These are phyloP conservation scores for Sporobolomyces pararoseus DNA, from an alignment of 768 basidiomycete genomes.

Conservation along the genomic window DNA sequence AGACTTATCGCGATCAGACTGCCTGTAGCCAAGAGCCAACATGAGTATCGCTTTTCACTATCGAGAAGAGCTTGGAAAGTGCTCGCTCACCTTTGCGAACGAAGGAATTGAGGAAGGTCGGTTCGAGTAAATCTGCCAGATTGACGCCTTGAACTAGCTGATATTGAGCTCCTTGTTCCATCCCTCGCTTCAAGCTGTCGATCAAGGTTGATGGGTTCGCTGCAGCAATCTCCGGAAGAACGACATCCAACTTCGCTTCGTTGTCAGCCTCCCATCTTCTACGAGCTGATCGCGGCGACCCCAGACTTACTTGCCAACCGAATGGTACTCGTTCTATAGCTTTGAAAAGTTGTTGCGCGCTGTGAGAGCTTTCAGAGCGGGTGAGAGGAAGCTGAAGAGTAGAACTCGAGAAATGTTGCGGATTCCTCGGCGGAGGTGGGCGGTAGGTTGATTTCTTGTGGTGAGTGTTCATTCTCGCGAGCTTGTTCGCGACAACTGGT, in stretches of 20 bases:
- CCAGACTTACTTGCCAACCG: conserved; percentile 32
- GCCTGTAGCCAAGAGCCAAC: background rate
- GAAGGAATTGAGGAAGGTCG: conserved; percentile 20
- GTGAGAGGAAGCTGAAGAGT: background rate
- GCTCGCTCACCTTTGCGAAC: conserved; percentile 12
- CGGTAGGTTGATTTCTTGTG: conserved; percentile 32
- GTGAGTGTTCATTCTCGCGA: conserved; percentile 42
- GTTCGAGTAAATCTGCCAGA: conserved; percentile 28
- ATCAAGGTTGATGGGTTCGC: background rate
- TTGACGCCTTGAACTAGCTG: conserved; percentile 18
- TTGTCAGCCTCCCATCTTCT: background rate
- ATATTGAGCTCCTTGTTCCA: background rate
- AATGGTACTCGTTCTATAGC: conserved; percentile 25
- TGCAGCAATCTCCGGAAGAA: conserved; percentile 8
- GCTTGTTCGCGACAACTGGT: too few relatives aligned
- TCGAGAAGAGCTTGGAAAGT: background rate
- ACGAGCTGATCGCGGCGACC: background rate
- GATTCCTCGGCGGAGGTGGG: conserved; percentile 2
- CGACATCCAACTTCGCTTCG: conserved; percentile 19
- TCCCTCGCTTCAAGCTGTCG: background rate
- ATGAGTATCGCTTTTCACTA: background rate
- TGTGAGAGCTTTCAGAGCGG: background rate
- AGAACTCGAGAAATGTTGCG: background rate
- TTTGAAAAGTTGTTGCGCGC: background rate
- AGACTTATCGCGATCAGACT: conserved; percentile 30